phyloP scores from a whole-genome alignment of 352 stramenopile species.

The Phytophthora gonapodyides region DNA sequence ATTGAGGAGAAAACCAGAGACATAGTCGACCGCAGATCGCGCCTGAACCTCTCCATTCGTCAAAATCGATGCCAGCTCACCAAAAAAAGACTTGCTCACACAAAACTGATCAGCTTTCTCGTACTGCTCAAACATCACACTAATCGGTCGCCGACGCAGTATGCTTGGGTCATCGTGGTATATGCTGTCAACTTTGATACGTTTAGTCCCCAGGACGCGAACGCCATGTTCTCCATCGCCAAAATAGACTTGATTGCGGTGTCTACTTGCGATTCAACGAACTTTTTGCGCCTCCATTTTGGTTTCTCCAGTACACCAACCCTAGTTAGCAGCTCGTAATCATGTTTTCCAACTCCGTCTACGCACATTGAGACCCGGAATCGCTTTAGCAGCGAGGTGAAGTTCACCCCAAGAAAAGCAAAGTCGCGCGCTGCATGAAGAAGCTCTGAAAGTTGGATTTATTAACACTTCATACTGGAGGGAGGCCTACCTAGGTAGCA shows the following conservation, averaged over 20 bases:
- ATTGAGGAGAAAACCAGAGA: slow-evolving; percentile 11
- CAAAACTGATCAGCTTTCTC: not conserved
- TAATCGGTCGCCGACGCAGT: slow-evolving; percentile 1
- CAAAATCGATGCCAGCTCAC: slow-evolving; percentile 2
- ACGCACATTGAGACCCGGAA: not conserved
- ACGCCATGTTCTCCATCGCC: slow-evolving; percentile 2
- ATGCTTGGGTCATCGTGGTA: slow-evolving; percentile 3
- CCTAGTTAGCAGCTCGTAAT: not conserved
- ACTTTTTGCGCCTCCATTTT: not conserved
- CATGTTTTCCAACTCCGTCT: slow-evolving; percentile 4
- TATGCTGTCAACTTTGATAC: slow-evolving; percentile 2
- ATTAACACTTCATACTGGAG: too few species aligned
- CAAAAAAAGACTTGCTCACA: not conserved
- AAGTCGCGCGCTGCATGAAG: too few species aligned
- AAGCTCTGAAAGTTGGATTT: too few species aligned
- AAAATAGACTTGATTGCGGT: slow-evolving; percentile 2
- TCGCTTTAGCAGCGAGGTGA: not conserved
- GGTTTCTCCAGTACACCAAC: not conserved
- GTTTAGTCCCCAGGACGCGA: slow-evolving; percentile 9
- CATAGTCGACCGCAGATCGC: slow-evolving; percentile 9
- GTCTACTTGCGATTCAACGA: not conserved
- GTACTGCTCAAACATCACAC: slow-evolving; percentile 12
- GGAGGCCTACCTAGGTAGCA: too few species aligned
- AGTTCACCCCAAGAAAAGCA: not conserved
- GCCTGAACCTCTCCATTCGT: slow-evolving; percentile 10